Conservation (phyloP, 306 rosid species). For the Pyrus communis region DNA sequence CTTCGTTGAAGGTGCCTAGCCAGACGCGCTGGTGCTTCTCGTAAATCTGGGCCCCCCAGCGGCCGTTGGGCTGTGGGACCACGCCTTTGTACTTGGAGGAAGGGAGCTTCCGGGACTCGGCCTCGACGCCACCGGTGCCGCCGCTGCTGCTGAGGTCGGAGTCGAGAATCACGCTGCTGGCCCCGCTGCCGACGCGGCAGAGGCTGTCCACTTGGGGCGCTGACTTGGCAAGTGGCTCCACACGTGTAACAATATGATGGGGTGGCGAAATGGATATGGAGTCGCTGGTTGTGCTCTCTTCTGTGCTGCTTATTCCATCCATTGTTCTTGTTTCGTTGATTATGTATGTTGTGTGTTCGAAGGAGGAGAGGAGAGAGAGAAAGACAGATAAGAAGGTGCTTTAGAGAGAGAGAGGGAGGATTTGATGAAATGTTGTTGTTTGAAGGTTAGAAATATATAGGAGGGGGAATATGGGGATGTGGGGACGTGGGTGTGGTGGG, state of each 20-base stretch:
- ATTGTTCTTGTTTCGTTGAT: conserved; percentile 5
- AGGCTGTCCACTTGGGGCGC: conserved; percentile 34
- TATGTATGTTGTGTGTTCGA: background rate
- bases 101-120: conserved; percentile 76
- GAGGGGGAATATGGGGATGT: conserved; percentile 26
- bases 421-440: conserved; percentile 21
- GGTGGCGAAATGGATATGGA: conserved; percentile 37
- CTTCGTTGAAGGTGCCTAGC: conserved; percentile 93
- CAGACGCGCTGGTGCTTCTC: conserved; percentile 98
- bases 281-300: conserved; percentile 67
- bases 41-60: conserved; percentile 99
- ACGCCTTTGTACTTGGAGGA: conserved; percentile 91
- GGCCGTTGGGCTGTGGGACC: conserved; percentile 97
- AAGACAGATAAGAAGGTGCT: conserved; percentile 1
- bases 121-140: conserved; percentile 39
- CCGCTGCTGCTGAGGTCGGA: conserved; percentile 20
- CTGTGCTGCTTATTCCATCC: conserved; percentile 62
- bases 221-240: conserved; percentile 1
- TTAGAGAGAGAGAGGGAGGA: conserved; percentile 5
- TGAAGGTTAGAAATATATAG: conserved; percentile 57
- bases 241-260: background rate
- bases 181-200: conserved; percentile 71
- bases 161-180: conserved; percentile 61
- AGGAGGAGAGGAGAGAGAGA: background rate
- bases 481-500: conserved; percentile 54